Evolutionary conservation across 805 yeast genomes (phyloP), one percentile per base, ranked within the genome.

Genomic region (Candida corydali): DNA sequence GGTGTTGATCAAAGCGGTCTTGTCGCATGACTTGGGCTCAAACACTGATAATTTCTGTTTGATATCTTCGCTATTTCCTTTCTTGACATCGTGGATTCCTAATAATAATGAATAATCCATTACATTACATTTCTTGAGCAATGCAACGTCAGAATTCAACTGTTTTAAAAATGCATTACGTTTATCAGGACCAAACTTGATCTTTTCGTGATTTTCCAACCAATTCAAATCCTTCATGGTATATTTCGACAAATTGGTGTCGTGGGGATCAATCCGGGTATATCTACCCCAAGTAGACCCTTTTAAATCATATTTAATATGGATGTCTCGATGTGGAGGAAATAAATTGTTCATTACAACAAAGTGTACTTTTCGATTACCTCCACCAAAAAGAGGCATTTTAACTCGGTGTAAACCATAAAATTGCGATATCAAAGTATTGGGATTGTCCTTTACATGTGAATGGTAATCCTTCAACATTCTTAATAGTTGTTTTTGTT

Each of bases 261-360:
- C 48, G 9, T 42, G 45, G 12, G 30, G 23, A 7, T 56, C 59
- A 4, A 64, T 51, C 39, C 61, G 56, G 0, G 82, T 87, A 44
- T 59, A 63, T 47, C 95, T 70, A 2, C 97, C 96, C 69, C 84
- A 73, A 0, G 94, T 77, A 0, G 96, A 87, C 1, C 99, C 99
- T 56, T 93, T 93, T 56, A 93, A 72, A 56, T 93, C 99, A 59
- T 78, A 93, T 28, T 88, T 85, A 28, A 75, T 64, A 56, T 88
- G 95, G 38, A 91, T 80, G 44, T 85, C 93, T 33, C 88, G 70
- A 52, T 86, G 86, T 5, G 97, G 95, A 0, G 99, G 98, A 62
- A 94, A 93, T 33, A 93, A 71, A 54, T 93, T 93, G 67, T 93
- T 93, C 98, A 93, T 93, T 23, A 93, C 96, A 37, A 93, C 70